phyloP scores from a whole-genome alignment of 1,284 basidiomycete genomes.

The Boletellus deceptivus region DNA sequence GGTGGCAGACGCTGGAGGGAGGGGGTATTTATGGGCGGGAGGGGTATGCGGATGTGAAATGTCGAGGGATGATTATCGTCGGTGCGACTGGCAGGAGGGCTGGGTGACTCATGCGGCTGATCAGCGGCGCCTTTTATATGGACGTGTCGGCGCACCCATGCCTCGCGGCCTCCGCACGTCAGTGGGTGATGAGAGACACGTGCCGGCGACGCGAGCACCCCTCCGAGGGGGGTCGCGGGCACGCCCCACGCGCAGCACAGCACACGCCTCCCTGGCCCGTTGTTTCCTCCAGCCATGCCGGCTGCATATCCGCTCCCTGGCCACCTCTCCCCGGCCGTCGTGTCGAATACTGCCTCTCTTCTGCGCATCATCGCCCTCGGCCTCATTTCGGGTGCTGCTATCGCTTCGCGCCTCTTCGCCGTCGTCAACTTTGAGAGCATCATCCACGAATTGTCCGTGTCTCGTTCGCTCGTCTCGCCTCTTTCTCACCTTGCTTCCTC shows the following conservation, averaged over 20 bases:
- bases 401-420: conserved; percentile 94
- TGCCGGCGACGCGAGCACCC: conserved; percentile 7
- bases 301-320: conserved; percentile 67
- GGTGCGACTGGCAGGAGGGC: neutral
- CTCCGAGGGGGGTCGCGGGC: conserved; percentile 8
- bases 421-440: conserved; percentile 99
- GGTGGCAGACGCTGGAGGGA: neutral
- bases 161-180: conserved; percentile 34
- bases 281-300: conserved; percentile 47
- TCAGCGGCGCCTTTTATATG: conserved; percentile 36
- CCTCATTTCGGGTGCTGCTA: conserved; percentile 89
- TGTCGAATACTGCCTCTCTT: conserved; percentile 80
- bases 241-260: conserved; percentile 16
- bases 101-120: conserved; percentile 7
- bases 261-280: neutral
- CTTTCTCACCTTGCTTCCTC: conserved; percentile 9
- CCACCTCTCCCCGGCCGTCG: conserved; percentile 65
- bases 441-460: conserved; percentile 94
- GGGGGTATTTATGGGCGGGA: conserved; percentile 22
- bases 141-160: conserved; percentile 18
- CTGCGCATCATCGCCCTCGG: conserved; percentile 84
- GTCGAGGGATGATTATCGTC: conserved; percentile 21
- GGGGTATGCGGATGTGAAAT: conserved; percentile 7
- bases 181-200: conserved; percentile 14
- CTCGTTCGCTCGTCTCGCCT: neutral